phyloP scores from a whole-genome alignment of 202 grass and related monocot genomes.

The Setaria italica region DNA sequence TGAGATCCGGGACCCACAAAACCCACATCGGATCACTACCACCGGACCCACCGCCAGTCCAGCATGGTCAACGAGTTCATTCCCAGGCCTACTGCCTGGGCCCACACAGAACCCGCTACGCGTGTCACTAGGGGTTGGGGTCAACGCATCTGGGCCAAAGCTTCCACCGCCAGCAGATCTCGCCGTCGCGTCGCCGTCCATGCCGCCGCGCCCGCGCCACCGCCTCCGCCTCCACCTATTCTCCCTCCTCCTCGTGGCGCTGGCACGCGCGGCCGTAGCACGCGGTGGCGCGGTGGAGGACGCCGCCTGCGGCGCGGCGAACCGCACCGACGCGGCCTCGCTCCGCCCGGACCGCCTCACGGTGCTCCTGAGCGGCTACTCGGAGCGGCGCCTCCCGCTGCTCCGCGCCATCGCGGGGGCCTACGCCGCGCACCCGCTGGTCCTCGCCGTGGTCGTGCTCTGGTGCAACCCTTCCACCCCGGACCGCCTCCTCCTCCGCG shows the following conservation, averaged over 20 bases:
- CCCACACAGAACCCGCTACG: not conserved
- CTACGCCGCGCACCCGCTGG: constrained; percentile 63
- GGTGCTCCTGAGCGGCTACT: constrained; percentile 80
- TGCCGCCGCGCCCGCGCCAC: constrained; percentile 37
- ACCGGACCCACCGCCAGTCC: not conserved
- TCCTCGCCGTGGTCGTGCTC: constrained; percentile 65
- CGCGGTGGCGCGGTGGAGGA: not conserved
- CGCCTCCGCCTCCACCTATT: not conserved
- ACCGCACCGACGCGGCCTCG: constrained; percentile 32
- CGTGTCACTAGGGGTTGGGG: not conserved
- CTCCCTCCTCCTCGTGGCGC: not conserved
- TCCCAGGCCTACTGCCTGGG: not conserved
- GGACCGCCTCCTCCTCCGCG: not conserved
- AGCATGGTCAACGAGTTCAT: not conserved
- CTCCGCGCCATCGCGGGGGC: constrained; percentile 62
- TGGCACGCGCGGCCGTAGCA: not conserved
- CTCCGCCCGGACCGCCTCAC: constrained; percentile 71
- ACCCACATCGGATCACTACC: constrained; percentile 9
- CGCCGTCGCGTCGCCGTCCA: constrained; percentile 33
- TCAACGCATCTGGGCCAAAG: not conserved
- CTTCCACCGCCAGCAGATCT: constrained; percentile 40
- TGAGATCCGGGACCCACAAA: not conserved
- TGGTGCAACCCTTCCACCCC: constrained; percentile 84
- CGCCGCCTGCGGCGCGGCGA: constrained; percentile 41
- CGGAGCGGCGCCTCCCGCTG: constrained; percentile 66